A percentile compares a stretch with the other conserved stretches of the same genome.
phyloP scores from a whole-genome alignment of 768 basidiomycete genomes.

The Serpula lacrymans region DNA sequence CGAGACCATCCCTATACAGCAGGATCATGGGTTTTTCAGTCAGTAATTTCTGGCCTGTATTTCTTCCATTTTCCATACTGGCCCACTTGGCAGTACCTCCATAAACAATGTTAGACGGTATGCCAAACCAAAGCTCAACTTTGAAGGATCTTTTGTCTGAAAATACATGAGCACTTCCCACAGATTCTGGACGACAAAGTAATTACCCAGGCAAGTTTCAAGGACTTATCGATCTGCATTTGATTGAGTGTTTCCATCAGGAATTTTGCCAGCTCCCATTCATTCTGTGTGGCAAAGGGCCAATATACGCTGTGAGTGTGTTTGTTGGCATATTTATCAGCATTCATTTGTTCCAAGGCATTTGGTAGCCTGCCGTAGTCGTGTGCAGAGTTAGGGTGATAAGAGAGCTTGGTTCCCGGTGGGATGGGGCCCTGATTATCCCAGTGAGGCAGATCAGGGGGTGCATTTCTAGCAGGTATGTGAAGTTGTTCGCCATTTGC shows the following conservation, averaged over 20 bases:
- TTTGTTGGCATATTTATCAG: constrained; percentile 18
- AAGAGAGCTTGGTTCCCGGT: too few species aligned
- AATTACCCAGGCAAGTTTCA: constrained; percentile 28
- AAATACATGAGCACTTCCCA: too few species aligned
- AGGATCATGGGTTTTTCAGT: constrained; percentile 21
- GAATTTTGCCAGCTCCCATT: constrained; percentile 34
- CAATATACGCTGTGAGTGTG: constrained; percentile 24
- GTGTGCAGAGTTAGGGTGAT: too few species aligned
- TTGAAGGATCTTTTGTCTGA: too few species aligned
- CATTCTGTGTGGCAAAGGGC: constrained; percentile 25
- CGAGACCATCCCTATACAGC: constrained; percentile 25
- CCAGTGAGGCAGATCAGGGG: too few species aligned
- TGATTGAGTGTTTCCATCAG: constrained; percentile 25
- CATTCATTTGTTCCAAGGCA: constrained; percentile 23
- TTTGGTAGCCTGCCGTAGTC: too few species aligned
- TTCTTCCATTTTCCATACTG: constrained; percentile 17
- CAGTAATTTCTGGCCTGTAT: constrained; percentile 11
- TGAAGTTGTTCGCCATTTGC: too few species aligned
- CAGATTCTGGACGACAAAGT: too few species aligned
- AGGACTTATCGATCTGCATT: constrained; percentile 26
- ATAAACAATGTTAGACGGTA: too few species aligned
- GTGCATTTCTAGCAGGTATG: too few species aligned
- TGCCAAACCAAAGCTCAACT: too few species aligned
- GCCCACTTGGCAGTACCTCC: constrained; percentile 27
- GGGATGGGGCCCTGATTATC: too few species aligned